Base-by-base conservation (phyloP, 371 early-diverging fungal genomes). In the Lichtheimia hyalospora region DNA sequence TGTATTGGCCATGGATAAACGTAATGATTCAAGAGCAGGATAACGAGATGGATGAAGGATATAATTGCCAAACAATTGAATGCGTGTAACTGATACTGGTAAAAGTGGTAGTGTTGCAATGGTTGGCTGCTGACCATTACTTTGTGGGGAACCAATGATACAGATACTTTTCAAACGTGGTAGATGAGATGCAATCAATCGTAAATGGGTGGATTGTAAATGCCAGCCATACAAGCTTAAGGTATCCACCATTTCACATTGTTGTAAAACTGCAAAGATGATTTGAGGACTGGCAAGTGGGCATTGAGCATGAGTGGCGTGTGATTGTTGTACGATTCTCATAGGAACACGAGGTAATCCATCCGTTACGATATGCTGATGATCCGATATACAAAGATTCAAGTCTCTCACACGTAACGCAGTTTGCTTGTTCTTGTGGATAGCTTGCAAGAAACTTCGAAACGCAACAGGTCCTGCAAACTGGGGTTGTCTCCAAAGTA, bases 161-260 rank as follows among this genome's bases (percentile, higher is more conserved):
- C 56, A n/a, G 12, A 79, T 53, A 1, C 54, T 28, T 1, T 42
- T 43, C 0, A 79, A 28, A 3, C 41, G 54, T 3, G 52, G 54
- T 1, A 67, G 52, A 7, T 53, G 24, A 0, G 54, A 51, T 4
- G 63, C 59, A 0, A 78, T 15, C 12, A n/a, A 24, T 3, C 74
- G 70, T 12, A 77, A 48, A 20, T 70, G 55, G 2, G n/a, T 6
- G 7, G 66, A 50, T 12, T 65, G 41, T 2, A 81, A 18, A 0
- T 64, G 39, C 71, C 73, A 74, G 5, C 81, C 81, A 55, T 81
- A 81, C n/a, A 76, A 61, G 14, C 63, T 62, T 15, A 81, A 25
- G 5, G 57, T 49, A 6, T 54, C 58, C 7, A 77, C 23, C 2
- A 67, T 63, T 40, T 81, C 78, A 50, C 81, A 81, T 0, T 54